Evolutionary conservation across 192 early-diverging fungal species (phyloP).

Genomic region (Chytriomyces hyalinus): DNA sequence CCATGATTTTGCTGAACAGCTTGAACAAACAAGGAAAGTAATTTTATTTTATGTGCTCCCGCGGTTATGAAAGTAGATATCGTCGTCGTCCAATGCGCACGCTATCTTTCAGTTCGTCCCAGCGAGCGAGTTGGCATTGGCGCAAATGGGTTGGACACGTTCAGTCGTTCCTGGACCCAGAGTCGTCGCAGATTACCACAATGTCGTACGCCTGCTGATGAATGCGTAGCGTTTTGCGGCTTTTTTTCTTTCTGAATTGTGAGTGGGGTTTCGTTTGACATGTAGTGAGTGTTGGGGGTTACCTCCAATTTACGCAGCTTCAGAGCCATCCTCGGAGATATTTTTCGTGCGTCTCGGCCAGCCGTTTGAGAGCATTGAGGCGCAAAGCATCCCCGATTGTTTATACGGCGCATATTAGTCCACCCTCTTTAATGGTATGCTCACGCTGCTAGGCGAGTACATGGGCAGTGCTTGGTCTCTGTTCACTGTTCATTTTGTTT

Average conservation of each 20-base stretch:
- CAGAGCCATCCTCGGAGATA: constrained; percentile 16
- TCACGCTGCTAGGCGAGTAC: too few species aligned
- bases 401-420: too few species aligned
- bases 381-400: neutral
- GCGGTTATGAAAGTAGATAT: constrained; percentile 32
- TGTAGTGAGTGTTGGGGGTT: neutral
- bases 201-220: constrained; percentile 21
- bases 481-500: too few species aligned
- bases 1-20: too few species aligned
- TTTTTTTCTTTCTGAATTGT: neutral
- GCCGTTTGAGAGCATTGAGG: neutral
- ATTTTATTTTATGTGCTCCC: too few species aligned
- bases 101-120: constrained; percentile 39
- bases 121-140: constrained; percentile 20
- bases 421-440: too few species aligned
- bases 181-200: constrained; percentile 31
- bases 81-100: constrained; percentile 22
- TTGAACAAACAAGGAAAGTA: too few species aligned
- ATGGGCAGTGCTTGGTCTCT: too few species aligned
- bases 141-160: constrained; percentile 17
- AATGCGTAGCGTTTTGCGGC: neutral
- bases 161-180: constrained; percentile 26
- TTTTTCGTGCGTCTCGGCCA: constrained; percentile 7
- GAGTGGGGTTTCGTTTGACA: too few species aligned
- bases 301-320: constrained; percentile 24